phyloP scores from a whole-genome alignment of 371 early-diverging fungal genomes.

The Actinomucor elegans region DNA sequence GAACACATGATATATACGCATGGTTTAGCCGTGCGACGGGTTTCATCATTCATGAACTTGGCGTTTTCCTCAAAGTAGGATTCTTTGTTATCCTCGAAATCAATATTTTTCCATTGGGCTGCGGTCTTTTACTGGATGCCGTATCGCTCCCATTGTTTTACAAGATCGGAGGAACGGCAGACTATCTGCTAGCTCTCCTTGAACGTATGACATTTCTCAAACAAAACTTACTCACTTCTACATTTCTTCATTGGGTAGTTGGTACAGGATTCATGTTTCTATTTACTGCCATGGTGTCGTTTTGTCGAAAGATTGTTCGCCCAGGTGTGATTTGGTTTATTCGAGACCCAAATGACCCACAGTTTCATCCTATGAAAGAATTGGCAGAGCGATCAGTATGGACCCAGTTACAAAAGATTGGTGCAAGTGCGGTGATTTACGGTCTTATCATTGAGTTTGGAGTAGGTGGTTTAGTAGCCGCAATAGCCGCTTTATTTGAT shows the following conservation, averaged over 20 bases:
- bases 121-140: slow-evolving; percentile 78
- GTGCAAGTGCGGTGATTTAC: slow-evolving; percentile 76
- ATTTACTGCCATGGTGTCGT: slow-evolving; percentile 77
- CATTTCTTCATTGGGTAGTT: slow-evolving; percentile 83
- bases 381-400: slow-evolving; percentile 72
- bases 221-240: slow-evolving; percentile 61
- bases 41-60: slow-evolving; percentile 46
- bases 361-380: slow-evolving; percentile 88
- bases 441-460: slow-evolving; percentile 64
- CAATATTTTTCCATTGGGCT: slow-evolving; percentile 78
- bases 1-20: not conserved
- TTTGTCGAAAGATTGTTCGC: slow-evolving; percentile 78
- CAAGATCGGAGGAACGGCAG: slow-evolving; percentile 37
- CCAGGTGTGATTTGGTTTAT: slow-evolving; percentile 95
- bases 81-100: slow-evolving; percentile 85
- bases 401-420: slow-evolving; percentile 76
- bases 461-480: slow-evolving; percentile 58
- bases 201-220: slow-evolving; percentile 37
- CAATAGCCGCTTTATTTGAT: slow-evolving; percentile 18
- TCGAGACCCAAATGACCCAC: slow-evolving; percentile 91
- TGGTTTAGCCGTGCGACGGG: slow-evolving; percentile 35
- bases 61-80: slow-evolving; percentile 59
- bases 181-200: slow-evolving; percentile 3
- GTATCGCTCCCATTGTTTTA: slow-evolving; percentile 72
- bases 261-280: slow-evolving; percentile 91